Base-by-base conservation (phyloP, 495 filamentous ascomycete genomes). In the Lasiosphaeria ovina region DNA sequence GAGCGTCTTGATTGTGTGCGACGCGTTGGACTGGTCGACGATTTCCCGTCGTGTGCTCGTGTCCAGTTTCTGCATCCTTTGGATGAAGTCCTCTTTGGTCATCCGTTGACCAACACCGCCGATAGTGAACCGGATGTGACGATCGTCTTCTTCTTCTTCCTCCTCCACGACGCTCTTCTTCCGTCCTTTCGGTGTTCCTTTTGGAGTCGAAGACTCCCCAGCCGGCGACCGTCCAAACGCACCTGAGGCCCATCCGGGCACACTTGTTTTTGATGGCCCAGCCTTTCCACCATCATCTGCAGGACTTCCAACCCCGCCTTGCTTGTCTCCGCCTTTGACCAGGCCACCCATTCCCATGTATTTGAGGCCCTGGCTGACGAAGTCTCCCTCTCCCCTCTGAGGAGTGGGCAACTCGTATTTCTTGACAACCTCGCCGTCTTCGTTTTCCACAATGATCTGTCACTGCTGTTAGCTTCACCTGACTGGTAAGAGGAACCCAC, bases 371-470 rank as follows among this genome's bases (percentile, higher is more conserved):
- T 77, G 70, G 51, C 74, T 74, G n/a, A 77, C 74, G 47, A 75
- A 70, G 55, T 76, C 78, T 49, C 63, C 67, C 24, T 62, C 69
- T 24, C 74, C 63, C 4, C 62, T 55, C 33, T 70, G 73, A n/a
- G 72, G 68, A 4, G 79, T 66, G 10, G 92, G 89, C 35, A 97
- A 87, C 55, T 96, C 91, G 71, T 96, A 98, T 60, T 94, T 96
- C 79, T 96, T 95, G 71, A 99, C 84, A 11, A 99, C 95, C 69
- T 99, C 95, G 35, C 95, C 95, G 69, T 97, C 89, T 71, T 93
- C 92, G 66, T 99, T 93, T 74, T 99, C 95, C 14, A 99, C 92
- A 68, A 99, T 97, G 65, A 99, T 93, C 72, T 86, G 68, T 42
- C 14, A 4, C 47, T 10, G 31, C 4, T 44, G 64, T 75, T 62